These are phyloP conservation scores for Eucalyptus camaldulensis DNA, from an alignment of 345 rosid genomes.

Conservation along the genomic window DNA sequence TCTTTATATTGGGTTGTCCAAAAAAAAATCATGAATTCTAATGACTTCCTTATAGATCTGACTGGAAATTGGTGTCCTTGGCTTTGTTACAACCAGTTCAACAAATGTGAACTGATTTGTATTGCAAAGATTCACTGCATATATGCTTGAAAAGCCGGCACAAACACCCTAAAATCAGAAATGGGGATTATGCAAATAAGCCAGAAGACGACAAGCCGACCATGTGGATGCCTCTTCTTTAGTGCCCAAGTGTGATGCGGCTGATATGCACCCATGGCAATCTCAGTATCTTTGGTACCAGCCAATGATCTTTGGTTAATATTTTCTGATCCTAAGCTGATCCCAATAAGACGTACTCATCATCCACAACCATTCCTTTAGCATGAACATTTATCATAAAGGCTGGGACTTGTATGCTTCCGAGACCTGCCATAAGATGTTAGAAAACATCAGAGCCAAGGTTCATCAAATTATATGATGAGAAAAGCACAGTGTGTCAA, in stretches of 20 bases:
- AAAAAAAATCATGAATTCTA: not conserved
- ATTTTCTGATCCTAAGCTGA: conserved; percentile 96
- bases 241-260: conserved; percentile 70
- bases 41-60: not conserved
- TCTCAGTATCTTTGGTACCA: conserved; percentile 85
- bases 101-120: not conserved
- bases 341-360: conserved; percentile 81
- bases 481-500: not conserved
- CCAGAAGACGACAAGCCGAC: conserved; percentile 43
- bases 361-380: conserved; percentile 90
- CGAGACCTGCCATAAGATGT: conserved; percentile 23
- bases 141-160: not conserved
- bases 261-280: conserved; percentile 96
- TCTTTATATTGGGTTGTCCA: not conserved
- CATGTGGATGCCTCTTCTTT: conserved; percentile 55
- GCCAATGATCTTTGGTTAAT: conserved; percentile 96
- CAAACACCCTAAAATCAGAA: not conserved
- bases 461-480: not conserved
- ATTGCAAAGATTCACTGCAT: not conserved
- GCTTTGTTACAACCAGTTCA: not conserved
- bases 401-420: conserved; percentile 31
- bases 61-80: not conserved
- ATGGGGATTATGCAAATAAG: not conserved
- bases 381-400: conserved; percentile 94
- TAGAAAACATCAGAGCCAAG: not conserved